Conservation (phyloP, 1,284 basidiomycete species). For the Ustilago xerochloae region DNA sequence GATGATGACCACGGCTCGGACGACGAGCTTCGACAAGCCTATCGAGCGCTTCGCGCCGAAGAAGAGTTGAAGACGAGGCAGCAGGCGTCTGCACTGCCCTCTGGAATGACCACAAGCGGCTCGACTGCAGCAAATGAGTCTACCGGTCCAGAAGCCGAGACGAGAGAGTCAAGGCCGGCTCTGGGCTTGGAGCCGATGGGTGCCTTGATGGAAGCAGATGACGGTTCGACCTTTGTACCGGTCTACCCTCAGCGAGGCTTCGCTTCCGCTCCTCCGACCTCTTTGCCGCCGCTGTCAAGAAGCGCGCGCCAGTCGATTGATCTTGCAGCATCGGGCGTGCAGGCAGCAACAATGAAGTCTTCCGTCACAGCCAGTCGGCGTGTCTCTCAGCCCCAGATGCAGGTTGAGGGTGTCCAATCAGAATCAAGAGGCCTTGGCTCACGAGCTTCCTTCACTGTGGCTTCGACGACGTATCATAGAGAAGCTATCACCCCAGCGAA, state of each 20-base stretch:
- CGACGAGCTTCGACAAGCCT: constrained; percentile 33
- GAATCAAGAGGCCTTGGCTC: constrained; percentile 1
- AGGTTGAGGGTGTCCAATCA: not conserved
- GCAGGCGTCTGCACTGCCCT: not conserved
- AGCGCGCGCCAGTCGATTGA: constrained; percentile 27
- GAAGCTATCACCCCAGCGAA: not conserved
- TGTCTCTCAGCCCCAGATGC: not conserved
- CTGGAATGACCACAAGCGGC: not conserved
- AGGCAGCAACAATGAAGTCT: not conserved
- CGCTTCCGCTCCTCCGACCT: not conserved
- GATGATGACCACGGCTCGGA: constrained; percentile 35
- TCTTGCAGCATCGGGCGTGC: not conserved
- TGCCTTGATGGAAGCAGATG: constrained; percentile 29
- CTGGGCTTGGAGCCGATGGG: constrained; percentile 1
- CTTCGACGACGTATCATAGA: not conserved
- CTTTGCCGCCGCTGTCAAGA: constrained; percentile 11
- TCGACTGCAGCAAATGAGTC: not conserved
- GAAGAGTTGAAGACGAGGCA: constrained; percentile 26
- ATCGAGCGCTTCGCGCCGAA: constrained; percentile 21
- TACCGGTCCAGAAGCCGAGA: not conserved
- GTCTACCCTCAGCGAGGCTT: constrained; percentile 15
- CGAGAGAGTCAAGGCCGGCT: not conserved
- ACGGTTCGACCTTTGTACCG: constrained; percentile 28
- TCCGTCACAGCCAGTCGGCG: not conserved
- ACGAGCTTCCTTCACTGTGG: constrained; percentile 11